Evolutionary conservation across 2,329 filamentous ascomycete species (phyloP).

Genomic region (Fusarium phyllophilum): DNA sequence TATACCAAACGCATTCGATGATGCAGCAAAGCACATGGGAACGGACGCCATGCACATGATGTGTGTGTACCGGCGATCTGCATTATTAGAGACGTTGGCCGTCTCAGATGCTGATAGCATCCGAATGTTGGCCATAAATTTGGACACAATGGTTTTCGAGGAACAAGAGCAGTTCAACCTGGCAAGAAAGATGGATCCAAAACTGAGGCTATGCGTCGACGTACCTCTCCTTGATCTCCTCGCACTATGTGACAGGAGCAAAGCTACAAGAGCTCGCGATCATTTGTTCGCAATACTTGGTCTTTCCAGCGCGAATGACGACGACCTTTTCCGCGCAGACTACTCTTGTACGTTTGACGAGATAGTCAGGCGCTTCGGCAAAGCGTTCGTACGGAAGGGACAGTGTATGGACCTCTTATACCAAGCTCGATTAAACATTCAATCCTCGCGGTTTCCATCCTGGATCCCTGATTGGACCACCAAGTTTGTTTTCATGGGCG

Average conservation of each 20-base stretch:
- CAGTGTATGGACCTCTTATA: neutral
- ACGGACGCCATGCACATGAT: neutral
- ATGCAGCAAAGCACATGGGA: neutral
- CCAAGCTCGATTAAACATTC: neutral
- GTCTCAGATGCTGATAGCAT: neutral
- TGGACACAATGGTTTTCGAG: neutral
- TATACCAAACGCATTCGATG: neutral
- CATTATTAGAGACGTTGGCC: accelerated
- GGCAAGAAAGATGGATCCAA: neutral
- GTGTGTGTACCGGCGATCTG: neutral
- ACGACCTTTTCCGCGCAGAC: accelerated
- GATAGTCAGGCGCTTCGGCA: neutral
- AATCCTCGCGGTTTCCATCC: neutral
- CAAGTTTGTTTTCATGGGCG: neutral
- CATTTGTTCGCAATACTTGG: neutral
- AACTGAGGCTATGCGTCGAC: neutral
- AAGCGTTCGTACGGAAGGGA: neutral
- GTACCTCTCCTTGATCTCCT: neutral
- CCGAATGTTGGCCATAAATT: neutral
- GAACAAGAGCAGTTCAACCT: neutral
- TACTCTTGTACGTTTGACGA: neutral
- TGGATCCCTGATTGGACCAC: neutral
- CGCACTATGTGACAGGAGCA: neutral
- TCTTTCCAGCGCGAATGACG: accelerated
- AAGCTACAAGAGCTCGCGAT: neutral